A percentile compares a stretch with the other conserved stretches of the same genome.
These are phyloP conservation scores for Eremochloa ophiuroides DNA, from an alignment of 176 grass and related monocot species.

Conservation along the genomic window DNA sequence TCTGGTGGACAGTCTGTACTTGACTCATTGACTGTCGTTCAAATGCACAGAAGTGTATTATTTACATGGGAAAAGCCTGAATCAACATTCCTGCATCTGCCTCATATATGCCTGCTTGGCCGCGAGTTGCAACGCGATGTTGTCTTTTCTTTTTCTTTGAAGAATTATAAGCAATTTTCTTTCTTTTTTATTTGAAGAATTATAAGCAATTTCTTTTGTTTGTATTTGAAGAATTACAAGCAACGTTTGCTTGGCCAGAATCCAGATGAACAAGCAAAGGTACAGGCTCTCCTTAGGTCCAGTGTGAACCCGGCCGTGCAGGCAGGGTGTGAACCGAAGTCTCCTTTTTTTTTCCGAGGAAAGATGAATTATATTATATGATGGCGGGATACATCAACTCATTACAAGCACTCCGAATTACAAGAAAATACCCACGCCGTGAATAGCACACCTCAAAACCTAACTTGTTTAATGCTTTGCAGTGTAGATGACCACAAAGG, in stretches of 20 bases:
- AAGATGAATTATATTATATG: no score
- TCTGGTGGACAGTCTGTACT: background rate
- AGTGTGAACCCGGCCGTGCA: constrained; percentile 1
- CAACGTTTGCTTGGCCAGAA: background rate
- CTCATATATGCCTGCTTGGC: background rate
- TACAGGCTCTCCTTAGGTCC: background rate
- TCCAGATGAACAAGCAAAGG: background rate
- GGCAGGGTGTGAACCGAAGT: no score
- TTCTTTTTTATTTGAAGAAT: background rate
- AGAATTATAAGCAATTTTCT: no score
- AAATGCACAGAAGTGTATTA: background rate
- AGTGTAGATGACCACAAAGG: no score
- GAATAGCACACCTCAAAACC: no score
- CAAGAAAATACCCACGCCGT: no score
- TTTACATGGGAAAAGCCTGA: background rate
- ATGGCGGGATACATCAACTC: no score
- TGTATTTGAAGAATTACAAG: background rate
- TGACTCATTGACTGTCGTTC: background rate
- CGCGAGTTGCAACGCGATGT: background rate
- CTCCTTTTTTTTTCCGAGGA: no score
- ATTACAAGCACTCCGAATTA: no score
- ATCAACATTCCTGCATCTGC: background rate
- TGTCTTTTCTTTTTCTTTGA: background rate
- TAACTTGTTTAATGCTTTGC: no score
- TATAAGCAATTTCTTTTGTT: no score